Evolutionary conservation across 2,329 filamentous ascomycete genomes (phyloP).

Genomic region (Leptosphaerulina australis): DNA sequence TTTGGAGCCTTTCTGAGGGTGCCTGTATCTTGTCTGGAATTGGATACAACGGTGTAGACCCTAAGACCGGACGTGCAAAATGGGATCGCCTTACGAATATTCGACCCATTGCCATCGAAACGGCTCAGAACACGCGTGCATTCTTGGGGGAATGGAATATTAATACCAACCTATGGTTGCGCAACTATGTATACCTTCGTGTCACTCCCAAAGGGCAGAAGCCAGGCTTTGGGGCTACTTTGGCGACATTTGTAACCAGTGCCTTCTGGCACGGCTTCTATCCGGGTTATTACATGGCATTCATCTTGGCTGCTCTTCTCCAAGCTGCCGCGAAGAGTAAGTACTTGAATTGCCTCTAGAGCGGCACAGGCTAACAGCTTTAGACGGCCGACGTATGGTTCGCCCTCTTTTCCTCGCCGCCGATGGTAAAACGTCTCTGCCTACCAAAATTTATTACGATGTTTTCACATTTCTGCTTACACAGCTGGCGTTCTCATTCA

Average conservation of each 20-base stretch:
- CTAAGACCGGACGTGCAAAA: slow-evolving; percentile 79
- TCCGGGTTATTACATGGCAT: slow-evolving; percentile 92
- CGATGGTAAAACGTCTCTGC: slow-evolving; percentile 61
- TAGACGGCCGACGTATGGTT: slow-evolving; percentile 86
- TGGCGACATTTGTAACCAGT: slow-evolving; percentile 93
- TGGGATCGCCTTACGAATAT: slow-evolving; percentile 94
- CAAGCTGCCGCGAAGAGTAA: slow-evolving; percentile 94
- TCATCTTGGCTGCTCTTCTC: slow-evolving; percentile 86
- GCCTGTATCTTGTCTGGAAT: slow-evolving; percentile 92
- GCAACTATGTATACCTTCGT: slow-evolving; percentile 93
- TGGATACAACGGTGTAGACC: slow-evolving; percentile 91
- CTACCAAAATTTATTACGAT: slow-evolving; percentile 87
- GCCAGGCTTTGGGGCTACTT: slow-evolving; percentile 89
- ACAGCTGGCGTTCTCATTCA: slow-evolving; percentile 83
- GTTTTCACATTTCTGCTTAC: slow-evolving; percentile 75
- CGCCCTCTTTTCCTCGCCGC: slow-evolving; percentile 92
- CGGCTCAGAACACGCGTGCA: slow-evolving; percentile 89
- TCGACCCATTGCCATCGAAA: slow-evolving; percentile 81
- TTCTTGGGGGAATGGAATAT: slow-evolving; percentile 97
- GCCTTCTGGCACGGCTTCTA: slow-evolving; percentile 99
- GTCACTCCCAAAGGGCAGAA: slow-evolving; percentile 96
- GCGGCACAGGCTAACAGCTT: slow-evolving; percentile 4
- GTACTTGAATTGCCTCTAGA: slow-evolving; percentile 44
- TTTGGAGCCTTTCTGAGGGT: slow-evolving; percentile 92
- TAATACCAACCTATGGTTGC: slow-evolving; percentile 96